phyloP scores from a whole-genome alignment of 2,329 filamentous ascomycete species.

The Colletotrichum noveboracense region DNA sequence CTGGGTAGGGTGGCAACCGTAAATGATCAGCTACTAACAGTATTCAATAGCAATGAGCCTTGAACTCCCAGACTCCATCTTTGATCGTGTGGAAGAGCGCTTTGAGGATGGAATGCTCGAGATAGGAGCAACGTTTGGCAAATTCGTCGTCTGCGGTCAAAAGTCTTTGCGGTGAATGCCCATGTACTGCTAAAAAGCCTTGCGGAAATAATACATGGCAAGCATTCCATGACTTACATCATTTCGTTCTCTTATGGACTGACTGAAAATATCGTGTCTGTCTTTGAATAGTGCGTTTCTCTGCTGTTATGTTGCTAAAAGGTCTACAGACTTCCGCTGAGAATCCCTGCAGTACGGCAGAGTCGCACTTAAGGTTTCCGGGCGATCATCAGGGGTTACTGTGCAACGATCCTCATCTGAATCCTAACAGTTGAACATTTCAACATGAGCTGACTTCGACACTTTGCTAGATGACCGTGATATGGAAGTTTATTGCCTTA shows the following conservation, averaged over 20 bases:
- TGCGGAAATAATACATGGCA: not conserved
- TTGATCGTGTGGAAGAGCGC: not conserved
- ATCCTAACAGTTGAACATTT: not conserved
- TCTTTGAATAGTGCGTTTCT: not conserved
- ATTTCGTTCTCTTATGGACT: not conserved
- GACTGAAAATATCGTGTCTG: no score
- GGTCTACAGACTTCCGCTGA: accelerated
- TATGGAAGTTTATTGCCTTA: not conserved
- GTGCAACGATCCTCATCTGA: not conserved
- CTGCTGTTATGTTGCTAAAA: accelerated
- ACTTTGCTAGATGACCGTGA: not conserved
- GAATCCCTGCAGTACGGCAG: not conserved
- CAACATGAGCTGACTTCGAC: not conserved
- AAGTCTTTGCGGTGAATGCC: accelerated
- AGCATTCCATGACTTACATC: not conserved
- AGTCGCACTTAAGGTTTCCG: not conserved
- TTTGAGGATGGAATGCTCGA: not conserved
- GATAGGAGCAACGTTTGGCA: not conserved
- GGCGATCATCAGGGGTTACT: not conserved
- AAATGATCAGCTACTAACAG: accelerated
- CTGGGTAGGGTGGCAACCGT: accelerated
- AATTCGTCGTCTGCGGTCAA: not conserved
- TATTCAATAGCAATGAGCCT: not conserved
- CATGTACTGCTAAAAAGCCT: not conserved
- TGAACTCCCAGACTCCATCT: not conserved